Percentiles rank a stretch among this genome's conserved stretches.
Conservation (phyloP, 257 asterid species). For the Fraxinus excelsior region DNA sequence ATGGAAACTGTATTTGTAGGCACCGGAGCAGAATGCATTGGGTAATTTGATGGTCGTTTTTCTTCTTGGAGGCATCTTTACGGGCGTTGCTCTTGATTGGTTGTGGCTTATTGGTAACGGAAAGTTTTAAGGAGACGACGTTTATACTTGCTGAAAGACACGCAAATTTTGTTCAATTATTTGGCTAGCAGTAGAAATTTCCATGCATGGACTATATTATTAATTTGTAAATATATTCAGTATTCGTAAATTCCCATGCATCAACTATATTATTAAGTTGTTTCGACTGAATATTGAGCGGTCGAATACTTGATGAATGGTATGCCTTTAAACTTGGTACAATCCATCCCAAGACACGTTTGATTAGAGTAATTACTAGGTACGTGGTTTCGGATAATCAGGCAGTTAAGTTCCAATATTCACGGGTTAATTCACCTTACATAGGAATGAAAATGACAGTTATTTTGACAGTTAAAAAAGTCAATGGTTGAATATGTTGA, state of each 20-base stretch:
- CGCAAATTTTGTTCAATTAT: too few species aligned
- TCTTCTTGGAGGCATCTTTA: constrained; percentile 65
- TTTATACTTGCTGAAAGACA: not conserved
- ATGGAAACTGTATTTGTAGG: constrained; percentile 39
- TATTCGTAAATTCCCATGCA: too few species aligned
- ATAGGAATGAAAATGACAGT: constrained; percentile 13
- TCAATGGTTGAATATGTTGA: constrained; percentile 41
- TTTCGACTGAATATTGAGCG: not conserved
- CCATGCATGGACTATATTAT: too few species aligned
- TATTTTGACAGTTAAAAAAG: constrained; percentile 31
- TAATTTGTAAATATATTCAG: not conserved
- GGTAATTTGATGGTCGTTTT: constrained; percentile 75
- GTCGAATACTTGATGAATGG: not conserved
- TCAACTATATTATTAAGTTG: not conserved
- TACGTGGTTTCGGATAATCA: constrained; percentile 33
- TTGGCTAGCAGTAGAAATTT: too few species aligned
- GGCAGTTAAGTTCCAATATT: constrained; percentile 39
- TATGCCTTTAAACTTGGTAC: not conserved
- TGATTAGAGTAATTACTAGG: constrained; percentile 18
- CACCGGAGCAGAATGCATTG: constrained; percentile 95
- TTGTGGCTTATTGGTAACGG: constrained; percentile 76
- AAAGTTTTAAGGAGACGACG: constrained; percentile 33
- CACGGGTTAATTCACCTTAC: not conserved
- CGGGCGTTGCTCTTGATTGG: constrained; percentile 80
- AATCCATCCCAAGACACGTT: not conserved